Evolutionary conservation across 2,329 filamentous ascomycete genomes (phyloP), one percentile per base, ranked within the genome.

Genomic region (Chrysosporium queenslandicum): DNA sequence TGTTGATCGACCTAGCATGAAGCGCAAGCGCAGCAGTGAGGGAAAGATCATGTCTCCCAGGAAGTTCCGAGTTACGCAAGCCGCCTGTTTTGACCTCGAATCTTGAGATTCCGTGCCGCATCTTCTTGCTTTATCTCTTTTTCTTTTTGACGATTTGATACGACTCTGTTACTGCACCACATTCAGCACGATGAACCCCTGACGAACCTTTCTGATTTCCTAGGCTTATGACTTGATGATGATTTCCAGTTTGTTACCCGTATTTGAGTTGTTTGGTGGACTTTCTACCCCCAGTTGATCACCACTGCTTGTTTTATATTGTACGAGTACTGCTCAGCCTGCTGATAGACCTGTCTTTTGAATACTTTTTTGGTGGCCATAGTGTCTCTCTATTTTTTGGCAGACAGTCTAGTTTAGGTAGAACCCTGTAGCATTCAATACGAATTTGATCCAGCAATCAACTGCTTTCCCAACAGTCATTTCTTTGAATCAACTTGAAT

Each of bases 41-140:
- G 59, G 57, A 37, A 66, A 66, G 60, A 52, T 53, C 52, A 57
- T 61, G 18, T 58, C 63, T 36, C 62, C 68, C 12, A 83, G 82
- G 67, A 77, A 76, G 61, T 66, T 73, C 25, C 74, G 75, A 57
- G 62, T 70, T 53, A 69, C 68, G 57, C 71, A 72, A 29, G 68
- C 68, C 51, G 71, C 81, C 63, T 79, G 79, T 52, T 66, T 82
- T 47, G 78, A 79, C 46, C 81, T 81, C 64, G 74, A 74, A 45
- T 68, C 64, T 48, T 53, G 18, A 43, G 12, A 27, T 25, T 5
- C 18, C 21, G 14, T 12, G 4, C 30, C 41, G 9, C 9, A 29
- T 34, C 23, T 25, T 30, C 20, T 4, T 23, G 21, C 16, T 29
- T 20, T 36, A 21, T 39, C 23, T 4, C n/a, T n/a, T n/a, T n/a